Evolutionary conservation across 257 asterid species (phyloP).

Genomic region (Ophiorrhiza pumila): DNA sequence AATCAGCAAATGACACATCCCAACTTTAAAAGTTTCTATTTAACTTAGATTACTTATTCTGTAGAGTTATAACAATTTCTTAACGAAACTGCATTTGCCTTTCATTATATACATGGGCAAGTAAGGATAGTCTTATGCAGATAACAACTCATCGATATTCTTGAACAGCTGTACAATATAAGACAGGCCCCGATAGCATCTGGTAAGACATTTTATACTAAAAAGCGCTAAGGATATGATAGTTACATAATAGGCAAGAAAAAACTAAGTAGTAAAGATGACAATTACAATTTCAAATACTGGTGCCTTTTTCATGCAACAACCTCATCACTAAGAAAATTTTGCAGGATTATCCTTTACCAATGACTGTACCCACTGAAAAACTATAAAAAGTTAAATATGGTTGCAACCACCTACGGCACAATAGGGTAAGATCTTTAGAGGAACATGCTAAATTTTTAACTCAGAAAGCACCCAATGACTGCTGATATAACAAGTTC

Average conservation of each 20-base stretch:
- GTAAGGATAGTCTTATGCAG: background rate
- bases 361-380: background rate
- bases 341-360: background rate
- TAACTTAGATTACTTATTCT: background rate
- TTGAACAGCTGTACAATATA: too few species aligned
- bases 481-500: background rate
- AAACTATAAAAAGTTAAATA: background rate
- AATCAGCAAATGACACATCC: background rate
- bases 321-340: background rate
- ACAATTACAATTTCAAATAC: background rate
- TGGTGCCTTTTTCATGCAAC: background rate
- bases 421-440: background rate
- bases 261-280: background rate
- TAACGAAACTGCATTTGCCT: background rate
- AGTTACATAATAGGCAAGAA: background rate
- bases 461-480: background rate
- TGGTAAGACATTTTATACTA: background rate
- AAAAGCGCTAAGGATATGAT: background rate
- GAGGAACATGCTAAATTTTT: background rate
- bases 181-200: background rate
- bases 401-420: background rate
- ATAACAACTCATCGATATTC: background rate
- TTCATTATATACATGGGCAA: background rate
- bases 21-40: background rate
- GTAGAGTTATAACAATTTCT: background rate